A percentile compares a stretch with the other conserved stretches of the same genome.
phyloP scores from a whole-genome alignment of 495 filamentous ascomycete genomes.

The Hamigera avellanea region DNA sequence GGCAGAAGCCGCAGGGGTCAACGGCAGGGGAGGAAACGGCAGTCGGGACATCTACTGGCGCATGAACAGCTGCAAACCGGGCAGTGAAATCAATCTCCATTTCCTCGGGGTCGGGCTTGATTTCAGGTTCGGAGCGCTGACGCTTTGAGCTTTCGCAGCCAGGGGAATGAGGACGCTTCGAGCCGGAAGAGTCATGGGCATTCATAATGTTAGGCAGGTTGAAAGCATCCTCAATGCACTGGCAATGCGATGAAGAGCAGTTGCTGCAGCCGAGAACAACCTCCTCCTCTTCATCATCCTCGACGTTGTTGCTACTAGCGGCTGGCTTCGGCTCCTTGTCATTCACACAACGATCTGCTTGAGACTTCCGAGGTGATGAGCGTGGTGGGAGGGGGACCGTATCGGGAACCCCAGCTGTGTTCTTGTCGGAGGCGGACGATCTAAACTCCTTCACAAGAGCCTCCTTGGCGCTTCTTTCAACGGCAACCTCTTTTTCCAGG shows the following conservation, averaged over 20 bases:
- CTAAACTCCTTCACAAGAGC: constrained; percentile 30
- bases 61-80: constrained; percentile 41
- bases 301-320: constrained; percentile 4
- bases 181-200: constrained; percentile 12
- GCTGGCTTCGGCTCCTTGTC: neutral
- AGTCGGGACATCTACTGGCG: constrained; percentile 15
- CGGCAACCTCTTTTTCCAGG: constrained; percentile 34
- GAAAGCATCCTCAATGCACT: constrained; percentile 61
- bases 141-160: constrained; percentile 18
- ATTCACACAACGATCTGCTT: neutral
- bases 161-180: constrained; percentile 21
- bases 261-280: constrained; percentile 48
- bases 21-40: constrained; percentile 28
- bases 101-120: constrained; percentile 44
- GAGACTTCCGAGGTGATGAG: constrained; percentile 8
- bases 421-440: constrained; percentile 16
- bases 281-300: constrained; percentile 15
- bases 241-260: constrained; percentile 50
- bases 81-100: constrained; percentile 68
- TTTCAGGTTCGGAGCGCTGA: constrained; percentile 25
- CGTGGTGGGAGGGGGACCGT: constrained; percentile 23
- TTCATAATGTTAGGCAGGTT: constrained; percentile 20
- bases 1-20: constrained; percentile 81
- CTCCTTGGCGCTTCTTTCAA: constrained; percentile 33
- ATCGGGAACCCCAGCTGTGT: constrained; percentile 14